Evolutionary conservation across 768 basidiomycete genomes (phyloP).

Genomic region (Suillus placidus): DNA sequence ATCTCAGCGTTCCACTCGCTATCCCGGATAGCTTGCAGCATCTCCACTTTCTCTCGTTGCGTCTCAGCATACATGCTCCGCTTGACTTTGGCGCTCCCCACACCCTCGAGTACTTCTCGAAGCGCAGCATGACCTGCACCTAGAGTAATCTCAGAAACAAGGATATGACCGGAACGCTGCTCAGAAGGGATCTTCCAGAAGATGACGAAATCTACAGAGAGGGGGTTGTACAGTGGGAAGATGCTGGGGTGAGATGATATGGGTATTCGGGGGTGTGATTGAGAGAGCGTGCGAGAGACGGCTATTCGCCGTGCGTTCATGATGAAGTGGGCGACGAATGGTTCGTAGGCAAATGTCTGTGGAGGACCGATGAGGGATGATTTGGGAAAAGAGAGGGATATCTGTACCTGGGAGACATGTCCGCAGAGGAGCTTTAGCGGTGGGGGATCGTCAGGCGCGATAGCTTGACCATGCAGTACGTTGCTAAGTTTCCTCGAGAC

Average conservation of each 20-base stretch:
- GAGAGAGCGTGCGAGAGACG: constrained; percentile 37
- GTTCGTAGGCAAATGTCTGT: constrained; percentile 15
- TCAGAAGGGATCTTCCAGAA: constrained; percentile 74
- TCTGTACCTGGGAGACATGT: constrained; percentile 48
- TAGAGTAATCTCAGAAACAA: constrained; percentile 58
- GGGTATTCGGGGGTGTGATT: constrained; percentile 61
- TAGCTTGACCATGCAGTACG: constrained; percentile 51
- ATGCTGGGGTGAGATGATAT: constrained; percentile 50
- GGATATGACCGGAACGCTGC: constrained; percentile 61
- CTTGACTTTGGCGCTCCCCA: constrained; percentile 65
- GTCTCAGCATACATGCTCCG: constrained; percentile 94
- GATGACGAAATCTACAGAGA: constrained; percentile 69
- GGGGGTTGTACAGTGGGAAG: constrained; percentile 82
- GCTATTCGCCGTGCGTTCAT: constrained; percentile 52
- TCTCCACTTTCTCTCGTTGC: constrained; percentile 64
- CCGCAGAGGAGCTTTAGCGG: constrained; percentile 54
- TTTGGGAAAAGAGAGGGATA: constrained; percentile 7
- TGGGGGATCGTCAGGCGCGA: constrained; percentile 50
- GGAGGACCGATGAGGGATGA: constrained; percentile 4
- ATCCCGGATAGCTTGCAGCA: constrained; percentile 65
- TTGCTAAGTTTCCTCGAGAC: constrained; percentile 51
- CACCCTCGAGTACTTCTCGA: constrained; percentile 58
- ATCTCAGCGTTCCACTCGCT: constrained; percentile 82
- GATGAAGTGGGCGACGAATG: constrained; percentile 45
- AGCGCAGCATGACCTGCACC: constrained; percentile 74